A percentile compares a stretch with the other conserved stretches of the same genome.
These are phyloP conservation scores for Pelargonium nanum DNA, from an alignment of 345 rosid species.

Conservation along the genomic window DNA sequence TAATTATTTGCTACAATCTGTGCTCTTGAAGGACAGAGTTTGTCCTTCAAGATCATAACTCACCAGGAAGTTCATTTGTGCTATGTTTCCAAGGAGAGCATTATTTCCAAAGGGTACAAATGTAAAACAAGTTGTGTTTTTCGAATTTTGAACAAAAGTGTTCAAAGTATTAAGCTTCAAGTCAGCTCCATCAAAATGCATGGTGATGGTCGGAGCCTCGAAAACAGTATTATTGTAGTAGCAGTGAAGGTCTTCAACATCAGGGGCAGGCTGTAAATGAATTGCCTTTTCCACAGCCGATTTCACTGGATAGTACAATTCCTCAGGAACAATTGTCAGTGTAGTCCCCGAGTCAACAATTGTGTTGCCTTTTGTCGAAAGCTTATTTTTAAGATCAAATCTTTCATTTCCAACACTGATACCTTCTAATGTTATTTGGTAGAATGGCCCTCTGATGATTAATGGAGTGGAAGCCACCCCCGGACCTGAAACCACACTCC, in stretches of 20 bases:
- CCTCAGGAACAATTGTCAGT: not conserved
- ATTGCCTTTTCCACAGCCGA: no score
- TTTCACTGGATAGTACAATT: no score
- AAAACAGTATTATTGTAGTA: no score
- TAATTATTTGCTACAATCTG: no score
- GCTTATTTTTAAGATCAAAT: not conserved
- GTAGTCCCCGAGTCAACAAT: constrained; percentile 17
- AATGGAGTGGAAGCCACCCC: no score
- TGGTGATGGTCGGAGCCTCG: not conserved
- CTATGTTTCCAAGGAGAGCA: not conserved
- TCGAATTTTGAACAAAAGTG: not conserved
- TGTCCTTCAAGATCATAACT: constrained; percentile 1
- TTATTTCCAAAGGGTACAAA: not conserved
- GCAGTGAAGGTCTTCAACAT: no score
- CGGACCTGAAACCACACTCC: no score
- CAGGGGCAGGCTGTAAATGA: no score
- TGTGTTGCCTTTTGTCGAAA: constrained; percentile 4
- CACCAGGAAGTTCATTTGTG: constrained; percentile 1
- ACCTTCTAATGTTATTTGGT: no score
- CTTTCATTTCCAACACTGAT: constrained; percentile 15
- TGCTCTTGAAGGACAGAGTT: not conserved
- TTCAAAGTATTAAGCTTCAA: not conserved
- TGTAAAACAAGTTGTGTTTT: constrained; percentile 3
- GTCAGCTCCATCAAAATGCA: not conserved
- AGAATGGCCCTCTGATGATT: no score